A percentile compares a stretch with the other conserved stretches of the same genome.
phyloP scores from a whole-genome alignment of 164 flowering plant genomes.

The Annona cherimola region DNA sequence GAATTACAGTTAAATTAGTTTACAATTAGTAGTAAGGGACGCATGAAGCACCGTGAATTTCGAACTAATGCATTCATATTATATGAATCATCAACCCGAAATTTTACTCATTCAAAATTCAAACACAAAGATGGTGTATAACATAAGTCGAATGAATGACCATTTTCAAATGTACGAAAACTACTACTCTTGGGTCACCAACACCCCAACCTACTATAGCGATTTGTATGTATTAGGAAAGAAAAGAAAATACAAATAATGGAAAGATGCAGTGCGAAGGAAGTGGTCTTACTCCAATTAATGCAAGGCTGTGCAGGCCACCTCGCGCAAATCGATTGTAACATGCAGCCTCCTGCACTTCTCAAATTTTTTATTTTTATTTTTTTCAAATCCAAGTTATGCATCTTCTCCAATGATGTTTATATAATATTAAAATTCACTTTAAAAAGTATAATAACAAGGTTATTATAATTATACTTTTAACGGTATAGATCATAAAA shows the following conservation, averaged over 20 bases:
- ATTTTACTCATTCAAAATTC: background rate
- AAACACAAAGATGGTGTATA: background rate
- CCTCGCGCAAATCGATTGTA: background rate
- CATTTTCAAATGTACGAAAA: background rate
- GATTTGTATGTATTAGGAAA: background rate
- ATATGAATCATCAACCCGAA: background rate
- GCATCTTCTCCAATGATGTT: too few relatives aligned
- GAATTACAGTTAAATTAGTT: too few relatives aligned
- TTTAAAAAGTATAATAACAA: too few relatives aligned
- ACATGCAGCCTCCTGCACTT: too few relatives aligned
- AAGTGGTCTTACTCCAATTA: slow-evolving; percentile 20
- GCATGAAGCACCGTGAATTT: too few relatives aligned
- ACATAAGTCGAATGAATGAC: background rate
- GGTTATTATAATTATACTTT: too few relatives aligned
- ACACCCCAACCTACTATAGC: slow-evolving; percentile 18
- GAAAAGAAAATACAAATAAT: background rate
- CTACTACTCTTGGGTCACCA: slow-evolving; percentile 18
- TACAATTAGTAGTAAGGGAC: too few relatives aligned
- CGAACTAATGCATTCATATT: too few relatives aligned
- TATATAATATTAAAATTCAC: too few relatives aligned
- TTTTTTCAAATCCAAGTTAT: too few relatives aligned
- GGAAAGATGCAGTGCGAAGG: background rate
- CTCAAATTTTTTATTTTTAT: too few relatives aligned
- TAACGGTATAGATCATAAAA: too few relatives aligned
- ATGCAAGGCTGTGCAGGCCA: slow-evolving; percentile 28